Evolutionary conservation across 2,329 filamentous ascomycete species (phyloP).

Genomic region (Alternaria alternata): DNA sequence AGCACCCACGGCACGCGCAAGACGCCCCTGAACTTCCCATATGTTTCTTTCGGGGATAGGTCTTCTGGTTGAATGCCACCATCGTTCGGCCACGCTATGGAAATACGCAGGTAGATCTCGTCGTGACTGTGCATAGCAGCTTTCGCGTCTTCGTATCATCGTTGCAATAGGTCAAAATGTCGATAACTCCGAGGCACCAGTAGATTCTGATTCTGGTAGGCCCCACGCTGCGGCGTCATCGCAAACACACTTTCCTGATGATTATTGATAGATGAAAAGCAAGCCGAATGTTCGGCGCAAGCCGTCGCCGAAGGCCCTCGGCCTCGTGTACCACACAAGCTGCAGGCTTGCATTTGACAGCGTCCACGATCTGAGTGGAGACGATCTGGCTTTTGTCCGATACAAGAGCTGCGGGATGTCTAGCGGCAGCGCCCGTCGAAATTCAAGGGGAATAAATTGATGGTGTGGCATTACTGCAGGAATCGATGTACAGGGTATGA

Average conservation of each 20-base stretch:
- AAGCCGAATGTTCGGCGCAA: not conserved
- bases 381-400: conserved; percentile 1
- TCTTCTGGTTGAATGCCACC: too few relatives aligned
- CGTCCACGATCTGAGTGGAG: conserved; percentile 2
- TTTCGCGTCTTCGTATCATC: too few relatives aligned
- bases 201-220: not conserved
- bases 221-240: not conserved
- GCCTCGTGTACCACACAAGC: conserved; percentile 3
- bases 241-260: not conserved
- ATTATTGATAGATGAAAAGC: conserved; percentile 4
- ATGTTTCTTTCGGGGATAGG: too few relatives aligned
- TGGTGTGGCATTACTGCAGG: conserved; percentile 1
- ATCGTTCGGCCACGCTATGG: too few relatives aligned
- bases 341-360: conserved; percentile 8
- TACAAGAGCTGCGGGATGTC: conserved; percentile 5
- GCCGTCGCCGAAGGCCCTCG: conserved; percentile 4
- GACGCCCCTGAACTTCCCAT: too few relatives aligned
- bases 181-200: not conserved
- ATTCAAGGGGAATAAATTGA: not conserved
- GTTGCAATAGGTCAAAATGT: too few relatives aligned
- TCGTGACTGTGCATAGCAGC: too few relatives aligned
- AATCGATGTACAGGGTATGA: not conserved
- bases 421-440: not conserved
- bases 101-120: too few relatives aligned
- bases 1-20: too few relatives aligned